Base-by-base conservation (phyloP, 73 alveolate genomes). In the Paramecium sonneborni region DNA sequence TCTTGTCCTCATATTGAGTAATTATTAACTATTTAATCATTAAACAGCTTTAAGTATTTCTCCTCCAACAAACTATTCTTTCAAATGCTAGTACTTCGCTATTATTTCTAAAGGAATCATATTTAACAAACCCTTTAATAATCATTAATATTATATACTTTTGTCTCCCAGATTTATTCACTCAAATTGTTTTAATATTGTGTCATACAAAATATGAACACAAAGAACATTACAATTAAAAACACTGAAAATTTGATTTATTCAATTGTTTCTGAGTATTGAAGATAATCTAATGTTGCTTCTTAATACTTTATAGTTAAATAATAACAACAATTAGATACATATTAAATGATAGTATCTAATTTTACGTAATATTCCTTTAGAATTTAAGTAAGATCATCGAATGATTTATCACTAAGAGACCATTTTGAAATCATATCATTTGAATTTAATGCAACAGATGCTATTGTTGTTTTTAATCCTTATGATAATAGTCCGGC, bases 11-110 rank as follows among this genome's bases (percentile, higher is more conserved):
- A 52, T 30, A 52, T 28, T 52, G 68, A 52, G 68, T 52, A 52
- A 52, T 52, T n/a, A 18, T 52, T 52, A 52, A 52, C 23, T 52
- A 62, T 26, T 62, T 2, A 62, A 21, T 85, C 92, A 85, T 85
- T 85, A 37, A 34, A 85, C 92, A 57, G 92, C 92, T 18, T 85
- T 68, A 30, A 85, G 92, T n/a, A 85, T 85, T 32, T 85, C 92
- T 8, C 92, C 92, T 34, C 62, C 76, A 3, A 57, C 79, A 38
- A 85, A 85, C 23, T 68, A 34, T 44, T 85, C 76, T 20, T 85
- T 85, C 35, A 85, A 23, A 8, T 48, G 62, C 23, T 48, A 48
- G n/a, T 85, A 28, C 79, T 85, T 85, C 43, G 72, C 76, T 9
- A 85, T 85, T 20, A 85, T 72, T 18, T 85, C 92, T 55, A 85